Evolutionary conservation across 75 land plant genomes (phyloP).

Genomic region (Chamaecyparis obtusa): DNA sequence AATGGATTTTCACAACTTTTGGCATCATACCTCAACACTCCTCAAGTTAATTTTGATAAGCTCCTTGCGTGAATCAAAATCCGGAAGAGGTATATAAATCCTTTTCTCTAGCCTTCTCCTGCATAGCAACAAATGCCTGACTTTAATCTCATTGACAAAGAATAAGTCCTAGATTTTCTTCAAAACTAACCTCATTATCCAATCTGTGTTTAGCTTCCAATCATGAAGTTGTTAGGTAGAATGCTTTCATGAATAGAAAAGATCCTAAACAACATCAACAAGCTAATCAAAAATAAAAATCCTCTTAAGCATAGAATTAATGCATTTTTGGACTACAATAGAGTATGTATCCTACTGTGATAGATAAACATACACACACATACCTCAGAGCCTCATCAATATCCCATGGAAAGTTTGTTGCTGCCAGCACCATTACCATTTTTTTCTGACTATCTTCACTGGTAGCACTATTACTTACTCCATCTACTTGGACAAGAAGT

Average conservation of each 20-base stretch:
- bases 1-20: background rate
- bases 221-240: background rate
- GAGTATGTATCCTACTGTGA: background rate
- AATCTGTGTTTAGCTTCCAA: background rate
- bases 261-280: background rate
- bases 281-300: background rate
- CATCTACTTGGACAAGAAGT: conserved; percentile 98
- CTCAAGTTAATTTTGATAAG: conserved; percentile 87
- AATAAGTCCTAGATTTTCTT: background rate
- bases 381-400: conserved; percentile 99
- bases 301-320: background rate
- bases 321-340: background rate
- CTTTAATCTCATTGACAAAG: background rate
- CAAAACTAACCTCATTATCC: conserved; percentile 2
- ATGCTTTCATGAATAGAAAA: background rate
- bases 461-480: conserved; percentile 76
- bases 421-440: conserved; percentile 98
- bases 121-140: conserved; percentile 17
- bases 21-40: conserved; percentile 77
- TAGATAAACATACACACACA: background rate
- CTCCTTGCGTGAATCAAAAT: conserved; percentile 85
- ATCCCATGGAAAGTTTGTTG: conserved; percentile 99
- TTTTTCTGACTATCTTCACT: conserved; percentile 87
- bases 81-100: conserved; percentile 95
- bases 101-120: conserved; percentile 96